phyloP scores from a whole-genome alignment of 345 rosid species.

The Sisymbrium altissimum region DNA sequence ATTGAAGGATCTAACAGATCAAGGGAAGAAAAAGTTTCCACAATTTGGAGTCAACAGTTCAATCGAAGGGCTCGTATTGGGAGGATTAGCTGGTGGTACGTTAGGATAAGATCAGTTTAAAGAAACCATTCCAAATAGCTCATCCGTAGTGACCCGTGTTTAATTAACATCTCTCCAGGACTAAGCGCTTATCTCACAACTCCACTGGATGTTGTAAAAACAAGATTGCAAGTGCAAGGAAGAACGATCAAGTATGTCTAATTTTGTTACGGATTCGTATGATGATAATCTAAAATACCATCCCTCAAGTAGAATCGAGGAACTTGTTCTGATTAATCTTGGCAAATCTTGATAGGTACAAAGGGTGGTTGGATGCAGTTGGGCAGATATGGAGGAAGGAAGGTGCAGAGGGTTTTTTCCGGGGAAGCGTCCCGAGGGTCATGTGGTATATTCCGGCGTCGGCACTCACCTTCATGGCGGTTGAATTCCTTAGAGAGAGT shows the following conservation, averaged over 20 bases:
- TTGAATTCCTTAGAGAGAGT: slow-evolving; percentile 74
- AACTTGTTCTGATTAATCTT: background rate
- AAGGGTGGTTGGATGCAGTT: slow-evolving; percentile 78
- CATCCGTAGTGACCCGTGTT: background rate
- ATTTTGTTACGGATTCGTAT: background rate
- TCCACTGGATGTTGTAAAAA: slow-evolving; percentile 87
- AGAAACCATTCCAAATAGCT: background rate
- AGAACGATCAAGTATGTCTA: slow-evolving; percentile 56
- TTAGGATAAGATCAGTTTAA: slow-evolving; percentile 15
- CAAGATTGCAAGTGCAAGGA: slow-evolving; percentile 96
- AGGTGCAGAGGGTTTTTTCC: slow-evolving; percentile 73
- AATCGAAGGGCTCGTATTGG: slow-evolving; percentile 74
- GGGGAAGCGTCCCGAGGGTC: slow-evolving; percentile 89
- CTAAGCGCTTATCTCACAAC: slow-evolving; percentile 83
- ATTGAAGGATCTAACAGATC: slow-evolving; percentile 56
- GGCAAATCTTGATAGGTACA: slow-evolving; percentile 44
- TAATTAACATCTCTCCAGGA: slow-evolving; percentile 44
- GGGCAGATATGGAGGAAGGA: slow-evolving; percentile 60
- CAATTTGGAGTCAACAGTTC: slow-evolving; percentile 45
- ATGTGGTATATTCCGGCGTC: slow-evolving; percentile 96
- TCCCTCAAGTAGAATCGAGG: background rate
- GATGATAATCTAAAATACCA: background rate
- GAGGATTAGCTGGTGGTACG: slow-evolving; percentile 97
- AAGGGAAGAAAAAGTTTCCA: slow-evolving; percentile 54
- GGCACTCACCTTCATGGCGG: slow-evolving; percentile 96